phyloP scores from a whole-genome alignment of 306 rosid genomes.

The Heteromeles arbutifolia region DNA sequence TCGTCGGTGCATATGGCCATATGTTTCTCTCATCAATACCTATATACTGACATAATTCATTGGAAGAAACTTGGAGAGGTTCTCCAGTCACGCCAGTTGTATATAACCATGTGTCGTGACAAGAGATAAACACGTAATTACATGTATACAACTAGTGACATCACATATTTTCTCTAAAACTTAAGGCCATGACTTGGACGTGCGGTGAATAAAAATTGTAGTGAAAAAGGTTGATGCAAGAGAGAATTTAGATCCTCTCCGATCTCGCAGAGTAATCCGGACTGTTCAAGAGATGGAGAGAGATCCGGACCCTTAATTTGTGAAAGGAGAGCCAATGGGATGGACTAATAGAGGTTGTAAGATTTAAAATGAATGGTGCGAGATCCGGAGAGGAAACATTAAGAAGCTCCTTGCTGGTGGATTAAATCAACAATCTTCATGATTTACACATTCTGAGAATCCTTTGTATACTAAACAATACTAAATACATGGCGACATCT shows the following conservation, averaged over 20 bases:
- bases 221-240: not conserved
- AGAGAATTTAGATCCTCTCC: not conserved
- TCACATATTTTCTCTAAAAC: not conserved
- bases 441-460: not conserved
- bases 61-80: not conserved
- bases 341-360: no score
- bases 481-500: not conserved
- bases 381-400: not conserved
- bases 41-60: not conserved
- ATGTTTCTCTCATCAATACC: not conserved
- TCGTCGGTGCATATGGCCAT: not conserved
- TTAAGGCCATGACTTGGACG: not conserved
- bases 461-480: not conserved
- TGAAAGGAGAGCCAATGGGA: no score
- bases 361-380: no score
- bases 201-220: not conserved
- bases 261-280: no score
- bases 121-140: not conserved
- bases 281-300: no score
- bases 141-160: not conserved
- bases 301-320: no score
- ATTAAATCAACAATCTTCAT: not conserved
- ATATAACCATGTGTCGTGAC: not conserved
- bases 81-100: accelerated
- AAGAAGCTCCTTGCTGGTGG: not conserved